Base-by-base conservation (phyloP, 148 eudicot species). In the Chenopodium album region DNA sequence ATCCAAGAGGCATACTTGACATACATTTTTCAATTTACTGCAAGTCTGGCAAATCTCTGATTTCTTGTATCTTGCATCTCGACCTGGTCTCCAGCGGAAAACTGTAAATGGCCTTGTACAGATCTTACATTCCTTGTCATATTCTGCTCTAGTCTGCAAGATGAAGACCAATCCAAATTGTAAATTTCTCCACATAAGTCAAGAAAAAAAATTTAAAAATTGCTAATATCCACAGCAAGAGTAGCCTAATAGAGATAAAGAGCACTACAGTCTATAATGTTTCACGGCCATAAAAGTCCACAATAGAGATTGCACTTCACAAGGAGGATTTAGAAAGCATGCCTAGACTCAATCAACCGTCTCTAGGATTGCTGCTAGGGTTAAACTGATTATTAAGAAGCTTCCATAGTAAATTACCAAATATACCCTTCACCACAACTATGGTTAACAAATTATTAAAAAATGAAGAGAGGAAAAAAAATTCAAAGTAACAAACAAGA, bases 21-120 rank as follows among this genome's bases (percentile, higher is more conserved):
- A 95, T 16, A 96, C 98, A 88, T 92, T 96, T 85, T 96, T 96
- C 88, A 94, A 82, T 82, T 92, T 94, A 82, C 99, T 85, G 88
- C 99, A 94, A 32, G 99, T 96, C 83, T 94, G 97, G 86, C 98
- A 96, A 75, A 94, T 92, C 86, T 94, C 97, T 16, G 90, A 85
- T 83, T 94, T 96, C 84, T 94, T 96, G 73, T 96, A 92, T 80
- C 97, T 96, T 54, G 98, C 95, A 87, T 95, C 99, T 68, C 98
- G 92, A 71, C 99, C 99, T 59, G 98, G 98, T 85, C 99, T 95
- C 99, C 98, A 95, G 82, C 99, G 92, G 76, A 95, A 95, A 74
- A 95, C 99, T 10, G 98, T 95, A 83, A 95, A 95, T 2, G 98
- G 98, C 83, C 98, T 83, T 4, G 94, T 92, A 84, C 98, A 93